Conservation (phyloP, 1,284 basidiomycete species). For the Pisolithus thermaeus region DNA sequence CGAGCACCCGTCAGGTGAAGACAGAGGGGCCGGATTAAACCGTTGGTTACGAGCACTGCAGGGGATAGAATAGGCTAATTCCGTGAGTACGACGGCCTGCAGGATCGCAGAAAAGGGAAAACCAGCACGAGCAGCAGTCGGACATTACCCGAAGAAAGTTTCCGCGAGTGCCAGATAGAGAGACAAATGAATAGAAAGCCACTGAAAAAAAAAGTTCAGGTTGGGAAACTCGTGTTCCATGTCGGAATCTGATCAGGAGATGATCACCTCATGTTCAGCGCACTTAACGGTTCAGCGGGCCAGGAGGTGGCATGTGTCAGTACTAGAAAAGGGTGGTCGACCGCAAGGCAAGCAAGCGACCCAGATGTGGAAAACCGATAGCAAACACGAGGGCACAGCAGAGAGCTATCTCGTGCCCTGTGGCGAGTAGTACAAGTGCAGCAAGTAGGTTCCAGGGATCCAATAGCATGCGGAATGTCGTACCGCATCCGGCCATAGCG, state of each 20-base stretch:
- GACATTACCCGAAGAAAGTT: slow-evolving; percentile 28
- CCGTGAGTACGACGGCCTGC: not conserved
- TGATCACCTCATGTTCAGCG: slow-evolving; percentile 26
- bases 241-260: slow-evolving; percentile 22
- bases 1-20: slow-evolving; percentile 11
- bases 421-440: slow-evolving; percentile 7
- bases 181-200: slow-evolving; percentile 24
- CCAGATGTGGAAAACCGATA: slow-evolving; percentile 8
- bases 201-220: slow-evolving; percentile 14
- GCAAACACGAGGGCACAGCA: slow-evolving; percentile 7
- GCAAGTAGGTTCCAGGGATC: slow-evolving; percentile 15
- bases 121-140: slow-evolving; percentile 19
- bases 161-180: slow-evolving; percentile 20
- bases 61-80: not conserved
- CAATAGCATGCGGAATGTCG: slow-evolving; percentile 21
- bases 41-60: not conserved
- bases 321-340: slow-evolving; percentile 19
- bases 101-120: slow-evolving; percentile 11
- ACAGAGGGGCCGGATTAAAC: slow-evolving; percentile 11
- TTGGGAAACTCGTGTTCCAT: slow-evolving; percentile 21
- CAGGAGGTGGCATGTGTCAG: slow-evolving; percentile 21
- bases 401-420: slow-evolving; percentile 8
- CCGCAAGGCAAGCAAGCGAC: slow-evolving; percentile 24
- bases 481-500: slow-evolving; percentile 24
- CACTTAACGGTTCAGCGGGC: slow-evolving; percentile 15